Conservation (phyloP, 1,139 yeast genomes). For the Blastobotrys arbuscula region DNA sequence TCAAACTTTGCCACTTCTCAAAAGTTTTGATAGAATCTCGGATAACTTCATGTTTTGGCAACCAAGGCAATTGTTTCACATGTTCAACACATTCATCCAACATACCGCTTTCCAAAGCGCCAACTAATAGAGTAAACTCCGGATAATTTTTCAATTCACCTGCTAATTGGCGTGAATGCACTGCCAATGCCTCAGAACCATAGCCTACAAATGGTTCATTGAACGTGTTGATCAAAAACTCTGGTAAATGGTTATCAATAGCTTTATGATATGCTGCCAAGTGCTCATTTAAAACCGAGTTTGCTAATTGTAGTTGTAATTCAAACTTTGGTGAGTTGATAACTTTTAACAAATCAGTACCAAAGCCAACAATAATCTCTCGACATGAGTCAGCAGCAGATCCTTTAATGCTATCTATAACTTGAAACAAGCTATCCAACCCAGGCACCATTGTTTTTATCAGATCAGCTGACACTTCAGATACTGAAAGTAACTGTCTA, state of each 20-base stretch:
- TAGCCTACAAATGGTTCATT: neutral
- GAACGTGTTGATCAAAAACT: neutral
- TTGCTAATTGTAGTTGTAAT: neutral
- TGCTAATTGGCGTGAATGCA: neutral
- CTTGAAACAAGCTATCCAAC: neutral
- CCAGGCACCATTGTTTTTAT: constrained; percentile 3
- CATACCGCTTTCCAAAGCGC: neutral
- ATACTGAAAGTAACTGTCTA: neutral
- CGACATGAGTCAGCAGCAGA: neutral
- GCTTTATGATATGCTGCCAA: constrained; percentile 1
- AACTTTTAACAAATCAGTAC: neutral
- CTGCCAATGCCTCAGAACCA: neutral
- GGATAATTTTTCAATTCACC: neutral
- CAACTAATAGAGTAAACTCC: neutral
- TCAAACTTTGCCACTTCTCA: neutral
- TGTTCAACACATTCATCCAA: neutral
- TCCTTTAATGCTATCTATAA: neutral
- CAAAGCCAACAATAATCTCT: neutral
- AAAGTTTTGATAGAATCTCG: neutral
- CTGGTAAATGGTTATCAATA: neutral
- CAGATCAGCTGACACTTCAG: neutral
- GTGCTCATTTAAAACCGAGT: neutral
- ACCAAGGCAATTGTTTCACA: neutral
- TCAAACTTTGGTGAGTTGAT: neutral
- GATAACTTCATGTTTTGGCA: neutral